Percentiles rank a stretch among this genome's conserved stretches.
phyloP scores from a whole-genome alignment of 345 rosid genomes.

The Lumnitzera racemosa region DNA sequence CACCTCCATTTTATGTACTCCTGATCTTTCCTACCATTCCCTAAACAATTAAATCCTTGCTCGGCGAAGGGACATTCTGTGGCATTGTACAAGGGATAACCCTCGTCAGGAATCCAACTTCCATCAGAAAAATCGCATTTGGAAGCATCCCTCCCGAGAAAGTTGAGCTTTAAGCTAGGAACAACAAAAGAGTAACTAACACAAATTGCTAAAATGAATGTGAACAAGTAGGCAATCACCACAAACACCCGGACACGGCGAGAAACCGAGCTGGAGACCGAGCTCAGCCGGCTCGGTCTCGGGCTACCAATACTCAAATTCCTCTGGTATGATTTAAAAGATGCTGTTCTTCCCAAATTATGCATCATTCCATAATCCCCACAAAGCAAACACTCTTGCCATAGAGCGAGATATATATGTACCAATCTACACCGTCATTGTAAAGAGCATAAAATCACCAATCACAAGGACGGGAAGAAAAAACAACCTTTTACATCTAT shows the following conservation, averaged over 20 bases:
- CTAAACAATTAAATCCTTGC: slow-evolving; percentile 71
- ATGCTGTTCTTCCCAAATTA: slow-evolving; percentile 11
- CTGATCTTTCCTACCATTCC: slow-evolving; percentile 53
- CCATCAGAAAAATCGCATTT: slow-evolving; percentile 55
- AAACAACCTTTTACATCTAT: no score
- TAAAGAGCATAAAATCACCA: no score
- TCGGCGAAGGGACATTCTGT: slow-evolving; percentile 70
- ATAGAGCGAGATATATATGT: background rate
- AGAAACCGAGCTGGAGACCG: slow-evolving; percentile 21
- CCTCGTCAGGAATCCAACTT: slow-evolving; percentile 54
- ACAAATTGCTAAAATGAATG: slow-evolving; percentile 37
- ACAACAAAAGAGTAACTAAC: slow-evolving; percentile 59
- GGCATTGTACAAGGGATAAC: slow-evolving; percentile 60
- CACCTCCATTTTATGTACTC: slow-evolving; percentile 74
- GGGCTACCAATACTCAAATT: slow-evolving; percentile 39
- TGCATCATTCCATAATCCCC: slow-evolving; percentile 14
- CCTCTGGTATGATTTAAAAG: slow-evolving; percentile 12
- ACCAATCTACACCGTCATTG: no score
- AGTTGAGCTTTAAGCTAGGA: slow-evolving; percentile 50
- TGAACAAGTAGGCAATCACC: slow-evolving; percentile 42
- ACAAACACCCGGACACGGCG: slow-evolving; percentile 42
- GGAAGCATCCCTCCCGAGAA: slow-evolving; percentile 32
- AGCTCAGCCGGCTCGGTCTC: slow-evolving; percentile 18
- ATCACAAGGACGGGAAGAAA: no score
- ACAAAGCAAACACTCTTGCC: slow-evolving; percentile 2